Conservation (phyloP, 176 grass and related monocot genomes). For the Rhynchospora pubera region DNA sequence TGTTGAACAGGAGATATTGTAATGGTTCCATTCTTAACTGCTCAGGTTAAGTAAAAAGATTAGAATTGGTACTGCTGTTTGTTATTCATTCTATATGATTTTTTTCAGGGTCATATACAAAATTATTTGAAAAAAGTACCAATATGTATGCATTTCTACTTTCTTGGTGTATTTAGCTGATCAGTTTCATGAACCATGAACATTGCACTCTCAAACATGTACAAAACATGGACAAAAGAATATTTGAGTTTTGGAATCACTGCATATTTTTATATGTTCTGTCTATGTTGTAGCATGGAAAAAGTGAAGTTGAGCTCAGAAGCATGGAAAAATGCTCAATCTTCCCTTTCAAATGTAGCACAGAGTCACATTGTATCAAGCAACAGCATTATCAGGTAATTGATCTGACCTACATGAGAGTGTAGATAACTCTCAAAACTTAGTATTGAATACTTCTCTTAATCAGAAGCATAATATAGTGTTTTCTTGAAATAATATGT, state of each 20-base stretch:
- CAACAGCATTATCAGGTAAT: slow-evolving; percentile 57
- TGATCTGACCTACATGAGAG: neutral
- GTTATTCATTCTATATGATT: neutral
- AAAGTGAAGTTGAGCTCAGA: slow-evolving; percentile 36
- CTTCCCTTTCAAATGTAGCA: slow-evolving; percentile 35
- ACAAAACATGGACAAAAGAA: neutral
- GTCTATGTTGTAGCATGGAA: slow-evolving; percentile 38
- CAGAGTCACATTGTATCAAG: slow-evolving; percentile 30
- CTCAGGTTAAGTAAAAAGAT: neutral
- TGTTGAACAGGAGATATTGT: neutral
- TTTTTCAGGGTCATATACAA: neutral
- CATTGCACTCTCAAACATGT: neutral
- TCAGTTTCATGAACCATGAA: neutral
- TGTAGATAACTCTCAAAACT: slow-evolving; percentile 3
- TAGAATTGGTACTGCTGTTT: neutral
- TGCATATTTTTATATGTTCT: neutral
- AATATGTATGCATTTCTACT: neutral
- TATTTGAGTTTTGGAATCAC: neutral
- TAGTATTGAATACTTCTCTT: slow-evolving; percentile 7
- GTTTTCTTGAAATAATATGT: slow-evolving; percentile 22
- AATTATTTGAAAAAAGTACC: neutral
- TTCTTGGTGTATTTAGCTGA: neutral
- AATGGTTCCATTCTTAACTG: neutral
- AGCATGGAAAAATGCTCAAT: slow-evolving; percentile 55
- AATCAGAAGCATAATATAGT: neutral